Conservation (phyloP, 2,329 filamentous ascomycete species). For the Venturia carpophila region DNA sequence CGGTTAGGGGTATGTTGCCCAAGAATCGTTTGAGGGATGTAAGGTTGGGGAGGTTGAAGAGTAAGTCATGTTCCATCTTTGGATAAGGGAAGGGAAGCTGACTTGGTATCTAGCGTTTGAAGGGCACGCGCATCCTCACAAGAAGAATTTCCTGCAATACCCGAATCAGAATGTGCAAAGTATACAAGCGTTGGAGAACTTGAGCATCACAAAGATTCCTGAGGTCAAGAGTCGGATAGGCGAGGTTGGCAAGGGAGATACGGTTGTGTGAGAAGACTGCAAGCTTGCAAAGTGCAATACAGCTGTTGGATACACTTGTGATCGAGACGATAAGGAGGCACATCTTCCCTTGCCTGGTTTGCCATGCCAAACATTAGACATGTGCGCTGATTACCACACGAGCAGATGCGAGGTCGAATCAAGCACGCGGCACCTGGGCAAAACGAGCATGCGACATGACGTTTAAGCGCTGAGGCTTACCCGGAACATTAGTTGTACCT, state of each 20-base stretch:
- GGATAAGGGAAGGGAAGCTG: conserved; percentile 16
- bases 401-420: too few species aligned
- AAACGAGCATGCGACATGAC: too few species aligned
- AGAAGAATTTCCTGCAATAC: conserved; percentile 53
- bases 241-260: not conserved
- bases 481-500: too few species aligned
- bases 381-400: too few species aligned
- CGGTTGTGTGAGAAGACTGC: not conserved
- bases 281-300: not conserved
- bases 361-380: too few species aligned
- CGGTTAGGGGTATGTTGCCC: conserved; percentile 93
- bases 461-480: too few species aligned
- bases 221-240: conserved; percentile 15
- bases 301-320: not conserved
- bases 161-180: conserved; percentile 14
- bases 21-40: conserved; percentile 91
- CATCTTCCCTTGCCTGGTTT: too few species aligned
- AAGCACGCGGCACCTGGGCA: too few species aligned
- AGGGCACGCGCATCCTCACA: conserved; percentile 84
- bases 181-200: not conserved
- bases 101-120: conserved; percentile 61
- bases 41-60: conserved; percentile 78
- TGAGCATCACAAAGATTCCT: conserved; percentile 7
- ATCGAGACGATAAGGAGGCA: not conserved
- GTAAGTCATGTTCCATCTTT: conserved; percentile 33